Base-by-base conservation (phyloP, 371 early-diverging fungal genomes). In the Scutellospora calospora region DNA sequence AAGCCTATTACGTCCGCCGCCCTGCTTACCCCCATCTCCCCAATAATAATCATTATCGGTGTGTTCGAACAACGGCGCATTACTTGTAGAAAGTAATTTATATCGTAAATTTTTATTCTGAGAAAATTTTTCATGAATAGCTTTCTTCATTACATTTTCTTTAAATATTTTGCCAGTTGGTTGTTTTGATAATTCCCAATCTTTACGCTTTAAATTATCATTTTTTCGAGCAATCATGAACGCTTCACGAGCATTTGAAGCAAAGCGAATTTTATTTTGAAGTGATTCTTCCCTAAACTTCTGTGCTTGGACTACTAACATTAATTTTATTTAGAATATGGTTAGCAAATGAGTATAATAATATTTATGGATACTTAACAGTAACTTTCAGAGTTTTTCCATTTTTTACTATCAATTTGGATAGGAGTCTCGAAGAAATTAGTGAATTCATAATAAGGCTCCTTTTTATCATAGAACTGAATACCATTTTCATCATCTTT, bases 391-490 rank as follows among this genome's bases (percentile, higher is more conserved):
- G 80, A 69, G 1, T 54, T 57, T 51, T 45, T 45, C 80, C 80
- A 79, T 63, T 35, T 18, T 33, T 52, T n/a, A 27, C 1, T 3
- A 49, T 71, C 71, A 51, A 69, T 79, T 11, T 6, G 0, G 8
- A 79, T 65, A 1, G 9, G 0, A 5, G 55, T 22, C n/a, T 27
- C 11, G 35, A 55, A 79, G 35, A 79, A 79, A 35, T 79, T 79
- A n/a, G 80, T 79, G 55, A 79, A 79, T 35, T 79, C 80, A 27
- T 79, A 79, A 55, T 79, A 79, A 1, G 71, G 71, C 29, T 79
- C 80, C 16, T 71, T 71, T 55, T 45, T 66, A 66, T 79, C 51
- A 38, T 79, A 79, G 38, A 79, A 79, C 1, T 29, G 27, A 18
- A 78, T 59, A 1, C 5, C 29, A 20, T 29, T 20, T 6, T 12